A percentile compares a stretch with the other conserved stretches of the same genome.
phyloP scores from a whole-genome alignment of 108 stramenopile species.

The Pseudonitzschia delicatissima region DNA sequence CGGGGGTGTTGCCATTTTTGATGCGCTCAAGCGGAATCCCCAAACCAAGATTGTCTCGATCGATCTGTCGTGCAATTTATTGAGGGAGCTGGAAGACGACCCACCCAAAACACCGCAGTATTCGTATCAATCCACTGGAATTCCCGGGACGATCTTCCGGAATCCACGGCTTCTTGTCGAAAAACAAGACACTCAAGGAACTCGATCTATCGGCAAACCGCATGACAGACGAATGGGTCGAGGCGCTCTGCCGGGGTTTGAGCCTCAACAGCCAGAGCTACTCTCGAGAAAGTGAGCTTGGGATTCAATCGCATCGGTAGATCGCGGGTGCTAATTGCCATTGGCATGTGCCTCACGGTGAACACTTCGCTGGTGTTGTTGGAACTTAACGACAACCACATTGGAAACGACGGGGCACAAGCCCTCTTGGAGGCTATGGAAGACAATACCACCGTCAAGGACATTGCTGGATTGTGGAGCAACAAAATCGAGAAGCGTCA shows the following conservation, averaged over 20 bases:
- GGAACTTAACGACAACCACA: slow-evolving; percentile 28
- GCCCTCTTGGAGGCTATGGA: slow-evolving; percentile 28
- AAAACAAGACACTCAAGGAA: slow-evolving; percentile 22
- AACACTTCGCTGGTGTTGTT: slow-evolving; percentile 26
- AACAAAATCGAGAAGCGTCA: slow-evolving; percentile 33
- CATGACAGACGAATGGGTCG: slow-evolving; percentile 12
- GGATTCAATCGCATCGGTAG: slow-evolving; percentile 33
- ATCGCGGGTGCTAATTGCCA: slow-evolving; percentile 18
- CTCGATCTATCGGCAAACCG: slow-evolving; percentile 30
- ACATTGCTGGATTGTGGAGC: slow-evolving; percentile 35
- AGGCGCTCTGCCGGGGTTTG: slow-evolving; percentile 16
- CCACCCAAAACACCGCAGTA: neutral
- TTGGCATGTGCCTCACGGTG: slow-evolving; percentile 17
- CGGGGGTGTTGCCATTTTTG: slow-evolving; percentile 25
- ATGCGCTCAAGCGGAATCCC: slow-evolving; percentile 15
- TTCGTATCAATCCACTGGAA: neutral
- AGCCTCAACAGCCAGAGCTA: neutral
- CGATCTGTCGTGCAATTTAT: slow-evolving; percentile 24
- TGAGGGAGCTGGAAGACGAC: slow-evolving; percentile 19
- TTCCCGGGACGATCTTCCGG: slow-evolving; percentile 10
- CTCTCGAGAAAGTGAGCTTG: slow-evolving; percentile 17
- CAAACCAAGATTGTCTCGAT: slow-evolving; percentile 10
- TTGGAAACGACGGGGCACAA: slow-evolving; percentile 25
- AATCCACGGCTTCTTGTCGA: slow-evolving; percentile 7
- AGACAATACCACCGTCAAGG: slow-evolving; percentile 22